Percentiles rank a stretch among this genome's conserved stretches.
Evolutionary conservation across 768 basidiomycete species (phyloP).

Genomic region (Phlegmacium glaucopus): DNA sequence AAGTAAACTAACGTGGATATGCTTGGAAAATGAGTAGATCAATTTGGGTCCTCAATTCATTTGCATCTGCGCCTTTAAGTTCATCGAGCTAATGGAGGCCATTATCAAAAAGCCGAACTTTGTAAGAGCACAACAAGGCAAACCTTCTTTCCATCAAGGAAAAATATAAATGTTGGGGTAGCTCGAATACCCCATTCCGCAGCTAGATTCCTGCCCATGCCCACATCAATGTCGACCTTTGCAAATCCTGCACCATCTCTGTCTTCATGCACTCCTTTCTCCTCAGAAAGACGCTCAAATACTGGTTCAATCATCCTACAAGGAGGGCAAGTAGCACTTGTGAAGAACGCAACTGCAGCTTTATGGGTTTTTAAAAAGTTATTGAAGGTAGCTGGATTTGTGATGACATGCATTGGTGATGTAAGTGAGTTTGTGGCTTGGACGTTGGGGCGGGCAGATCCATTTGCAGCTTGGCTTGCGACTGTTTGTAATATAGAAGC

Average conservation of each 20-base stretch:
- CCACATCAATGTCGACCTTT: constrained; percentile 79
- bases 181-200: constrained; percentile 61
- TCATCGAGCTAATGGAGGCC: constrained; percentile 50
- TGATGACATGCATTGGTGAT: constrained; percentile 65
- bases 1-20: constrained; percentile 64
- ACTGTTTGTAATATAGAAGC: constrained; percentile 55
- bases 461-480: constrained; percentile 42
- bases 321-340: constrained; percentile 69
- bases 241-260: constrained; percentile 67
- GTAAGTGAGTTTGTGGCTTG: constrained; percentile 49
- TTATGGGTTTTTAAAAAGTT: constrained; percentile 61
- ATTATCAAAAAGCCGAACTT: not conserved
- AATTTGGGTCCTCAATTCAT: constrained; percentile 69
- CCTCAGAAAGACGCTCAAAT: constrained; percentile 74
- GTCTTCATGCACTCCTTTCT: constrained; percentile 44
- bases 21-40: constrained; percentile 73
- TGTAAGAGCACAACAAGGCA: constrained; percentile 3
- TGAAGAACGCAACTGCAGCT: constrained; percentile 81
- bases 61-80: constrained; percentile 66
- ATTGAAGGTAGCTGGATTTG: constrained; percentile 71
- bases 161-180: constrained; percentile 91
- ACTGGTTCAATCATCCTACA: constrained; percentile 82
- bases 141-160: constrained; percentile 72
- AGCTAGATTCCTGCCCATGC: constrained; percentile 59
- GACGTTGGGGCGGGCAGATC: constrained; percentile 15